Conservation (phyloP, 208 protist genomes). For the Crithidia sp. region DNA sequence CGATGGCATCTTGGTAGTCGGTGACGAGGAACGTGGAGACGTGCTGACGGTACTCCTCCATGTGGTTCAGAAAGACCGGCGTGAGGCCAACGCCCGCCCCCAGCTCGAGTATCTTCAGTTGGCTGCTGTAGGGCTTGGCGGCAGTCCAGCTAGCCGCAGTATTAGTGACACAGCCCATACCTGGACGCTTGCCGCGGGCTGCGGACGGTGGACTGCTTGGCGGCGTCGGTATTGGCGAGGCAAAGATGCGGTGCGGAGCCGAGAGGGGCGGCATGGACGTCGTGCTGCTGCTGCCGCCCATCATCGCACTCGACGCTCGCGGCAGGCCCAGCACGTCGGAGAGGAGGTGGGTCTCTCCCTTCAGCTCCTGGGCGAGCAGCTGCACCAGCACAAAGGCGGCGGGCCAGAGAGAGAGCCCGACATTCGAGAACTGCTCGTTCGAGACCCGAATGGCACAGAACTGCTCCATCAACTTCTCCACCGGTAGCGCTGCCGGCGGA, state of each 20-base stretch:
- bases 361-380: slow-evolving; percentile 66
- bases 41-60: slow-evolving; percentile 40
- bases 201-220: neutral
- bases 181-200: neutral
- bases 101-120: slow-evolving; percentile 73
- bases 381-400: slow-evolving; percentile 80
- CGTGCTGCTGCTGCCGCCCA: neutral
- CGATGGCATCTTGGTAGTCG: slow-evolving; percentile 72
- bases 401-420: slow-evolving; percentile 83
- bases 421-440: slow-evolving; percentile 71
- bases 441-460: slow-evolving; percentile 68
- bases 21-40: slow-evolving; percentile 55
- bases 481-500: neutral
- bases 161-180: neutral
- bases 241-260: slow-evolving; percentile 7
- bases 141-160: neutral
- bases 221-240: neutral
- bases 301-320: neutral
- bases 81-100: slow-evolving; percentile 80
- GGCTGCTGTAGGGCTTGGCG: slow-evolving; percentile 12
- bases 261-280: neutral
- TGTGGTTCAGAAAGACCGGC: slow-evolving; percentile 53
- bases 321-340: slow-evolving; percentile 35
- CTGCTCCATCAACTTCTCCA: slow-evolving; percentile 12
- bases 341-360: slow-evolving; percentile 42